Base-by-base conservation (phyloP, 139 green algal species). In the Coelastrella sp. region DNA sequence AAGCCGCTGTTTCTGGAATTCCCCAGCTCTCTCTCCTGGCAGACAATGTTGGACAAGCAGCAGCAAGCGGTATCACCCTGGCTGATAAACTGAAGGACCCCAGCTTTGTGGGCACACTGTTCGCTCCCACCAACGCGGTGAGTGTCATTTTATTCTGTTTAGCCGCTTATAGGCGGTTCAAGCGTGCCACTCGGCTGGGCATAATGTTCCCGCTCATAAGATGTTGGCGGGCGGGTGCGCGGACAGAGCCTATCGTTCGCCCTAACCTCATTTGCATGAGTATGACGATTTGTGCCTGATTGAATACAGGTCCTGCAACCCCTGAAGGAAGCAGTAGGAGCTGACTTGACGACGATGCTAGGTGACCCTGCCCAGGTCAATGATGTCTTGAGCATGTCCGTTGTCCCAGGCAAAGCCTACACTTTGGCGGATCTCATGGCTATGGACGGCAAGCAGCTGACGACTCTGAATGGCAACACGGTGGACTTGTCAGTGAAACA, bases 11-110 rank as follows among this genome's bases (percentile, higher is more conserved):
- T 20, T 58, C 73, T 23, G 13, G 11, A 58, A 73, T 89, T 58
- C 85, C 85, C 4, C 73, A 89, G 85, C 85, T 89, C 57, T 89
- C 85, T 4, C 80, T 83, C 20, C 73, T 89, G 22, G 80, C 73
- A 58, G 7, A 68, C 54, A 83, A 89, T 58, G 74, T 80, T n/a
- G n/a, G n/a, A n/a, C n/a, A n/a, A n/a, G 60, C 71, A 5, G 65
- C 79, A 56, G 11, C 61, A 19, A 71, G 61, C 61, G 61, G 61
- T 71, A 10, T 71, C 61, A 71, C 61, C 11, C 74, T 80, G 57
- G 57, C 85, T 7, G 14, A 83, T 5, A 74, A 59, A 14, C 73
- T 89, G 10, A 54, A 61, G 3, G n/a, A 83, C 73, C 54, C 71
- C 57, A 66, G 23, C 54, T 89, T 89, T 75, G 85, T 89, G 4